Base-by-base conservation (phyloP, 2,329 filamentous ascomycete species). In the Xylariaceae sp. region DNA sequence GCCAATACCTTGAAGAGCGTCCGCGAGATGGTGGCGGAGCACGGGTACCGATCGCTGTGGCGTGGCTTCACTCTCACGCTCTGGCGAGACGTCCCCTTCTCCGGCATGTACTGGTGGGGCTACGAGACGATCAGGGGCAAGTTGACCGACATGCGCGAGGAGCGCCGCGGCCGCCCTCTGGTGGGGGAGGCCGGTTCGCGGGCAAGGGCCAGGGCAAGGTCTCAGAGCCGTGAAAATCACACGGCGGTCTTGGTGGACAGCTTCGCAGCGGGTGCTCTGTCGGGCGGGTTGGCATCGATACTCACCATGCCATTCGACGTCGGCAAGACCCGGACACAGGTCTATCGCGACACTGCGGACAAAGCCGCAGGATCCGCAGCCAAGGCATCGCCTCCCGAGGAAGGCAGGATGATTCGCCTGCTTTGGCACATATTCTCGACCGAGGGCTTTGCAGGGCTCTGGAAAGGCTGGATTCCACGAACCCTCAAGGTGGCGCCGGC, bases 41-140 rank as follows among this genome's bases (percentile, higher is more conserved):
- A 85, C 41, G 92, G 92, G 3, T 87, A 92, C 46, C 70, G 72
- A 2, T 86, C 88, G 2, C 65, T 98, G 0, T 98, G 92, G 92
- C 74, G 90, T 36, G 92, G 92, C 0, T 63, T 98, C 35, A 88
- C 82, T 0, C 65, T 98, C 49, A 96, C 90, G 0, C 72, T 98
- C 37, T 98, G 92, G 92, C 75, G 92, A 43, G 92, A 98, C 54
- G 92, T 96, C 1, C 92, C 92, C 0, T 98, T 98, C 53, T 96
- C 90, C 1, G 92, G 84, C 3, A 74, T 98, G 28, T 98, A 98
- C 65, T 98, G 92, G 92, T 93, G 84, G 79, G 90, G 92, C 10
- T 98, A 98, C 56, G 92, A 98, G 64, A 78, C 75, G 13, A 80
- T 90, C 35, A 78, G 88, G 33, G 77, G 79, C 16, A 64, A 65